These are phyloP conservation scores for Fraxinus sp. DNA, from an alignment of 305 asterid genomes.

Conservation along the genomic window DNA sequence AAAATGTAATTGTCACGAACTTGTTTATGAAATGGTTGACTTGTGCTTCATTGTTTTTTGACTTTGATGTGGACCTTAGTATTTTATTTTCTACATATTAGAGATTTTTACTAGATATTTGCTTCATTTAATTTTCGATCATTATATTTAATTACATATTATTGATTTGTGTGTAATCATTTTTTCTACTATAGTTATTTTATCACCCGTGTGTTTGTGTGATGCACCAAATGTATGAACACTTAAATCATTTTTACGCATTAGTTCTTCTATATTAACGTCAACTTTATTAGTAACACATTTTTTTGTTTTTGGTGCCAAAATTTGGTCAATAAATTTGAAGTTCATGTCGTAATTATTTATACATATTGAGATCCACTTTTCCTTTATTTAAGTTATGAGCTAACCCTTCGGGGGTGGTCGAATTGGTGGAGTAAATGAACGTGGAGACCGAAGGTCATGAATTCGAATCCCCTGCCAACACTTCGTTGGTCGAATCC, in stretches of 20 bases:
- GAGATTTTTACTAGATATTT: background rate
- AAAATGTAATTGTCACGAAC: background rate
- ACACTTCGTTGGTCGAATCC: too few species aligned
- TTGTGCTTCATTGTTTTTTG: background rate
- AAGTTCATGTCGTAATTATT: background rate
- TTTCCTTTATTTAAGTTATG: background rate
- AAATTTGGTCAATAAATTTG: background rate
- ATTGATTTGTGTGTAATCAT: background rate
- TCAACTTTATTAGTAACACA: background rate
- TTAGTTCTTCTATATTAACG: background rate
- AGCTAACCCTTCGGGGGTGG: too few species aligned
- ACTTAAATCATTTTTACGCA: background rate
- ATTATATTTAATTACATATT: background rate
- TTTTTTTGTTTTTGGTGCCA: background rate
- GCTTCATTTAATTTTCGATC: background rate
- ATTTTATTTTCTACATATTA: background rate
- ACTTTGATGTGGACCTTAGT: background rate
- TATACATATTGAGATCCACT: background rate
- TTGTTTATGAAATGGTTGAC: background rate
- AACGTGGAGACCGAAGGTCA: too few species aligned
- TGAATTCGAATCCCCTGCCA: too few species aligned
- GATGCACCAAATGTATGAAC: background rate
- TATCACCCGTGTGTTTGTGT: background rate
- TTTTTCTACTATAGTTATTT: background rate
- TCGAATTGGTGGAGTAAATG: too few species aligned